Evolutionary conservation across 108 stramenopile genomes (phyloP).

Genomic region (Pseudonitzschia delicatissima): DNA sequence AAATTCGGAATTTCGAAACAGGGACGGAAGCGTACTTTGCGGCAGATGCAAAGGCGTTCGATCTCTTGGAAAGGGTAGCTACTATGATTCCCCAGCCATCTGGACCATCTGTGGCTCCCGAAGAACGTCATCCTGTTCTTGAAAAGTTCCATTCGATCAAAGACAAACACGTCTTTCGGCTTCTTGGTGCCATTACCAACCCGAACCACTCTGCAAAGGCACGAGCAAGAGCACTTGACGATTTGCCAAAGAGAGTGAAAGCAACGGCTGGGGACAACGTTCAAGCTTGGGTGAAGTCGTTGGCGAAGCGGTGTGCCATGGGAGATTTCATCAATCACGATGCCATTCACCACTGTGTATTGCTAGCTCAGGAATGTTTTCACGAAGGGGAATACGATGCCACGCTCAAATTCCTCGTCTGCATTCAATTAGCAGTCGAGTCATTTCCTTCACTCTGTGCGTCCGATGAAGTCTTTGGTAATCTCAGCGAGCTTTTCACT

Average conservation of each 20-base stretch:
- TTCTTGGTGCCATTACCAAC: constrained; percentile 65
- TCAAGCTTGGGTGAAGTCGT: constrained; percentile 47
- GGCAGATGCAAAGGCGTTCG: constrained; percentile 72
- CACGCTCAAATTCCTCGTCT: constrained; percentile 50
- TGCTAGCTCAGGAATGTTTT: constrained; percentile 73
- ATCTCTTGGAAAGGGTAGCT: constrained; percentile 58
- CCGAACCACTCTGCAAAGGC: constrained; percentile 58
- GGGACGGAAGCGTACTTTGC: constrained; percentile 59
- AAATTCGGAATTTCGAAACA: constrained; percentile 33
- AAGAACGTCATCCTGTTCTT: constrained; percentile 47
- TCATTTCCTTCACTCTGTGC: constrained; percentile 55
- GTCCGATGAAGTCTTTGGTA: constrained; percentile 49
- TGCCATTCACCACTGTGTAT: constrained; percentile 60
- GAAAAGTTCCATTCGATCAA: constrained; percentile 64
- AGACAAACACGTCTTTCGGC: constrained; percentile 82
- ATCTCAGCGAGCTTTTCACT: constrained; percentile 57
- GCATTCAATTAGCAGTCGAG: constrained; percentile 46
- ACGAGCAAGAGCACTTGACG: constrained; percentile 72
- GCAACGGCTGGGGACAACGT: constrained; percentile 38
- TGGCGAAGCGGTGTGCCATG: constrained; percentile 74
- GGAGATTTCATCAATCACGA: constrained; percentile 68
- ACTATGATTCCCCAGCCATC: constrained; percentile 15
- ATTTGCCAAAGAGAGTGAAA: constrained; percentile 77
- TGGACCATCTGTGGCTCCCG: constrained; percentile 22
- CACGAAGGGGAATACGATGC: constrained; percentile 52